Conservation (phyloP, 768 basidiomycete species). For the Cystobasidium tubakii region DNA sequence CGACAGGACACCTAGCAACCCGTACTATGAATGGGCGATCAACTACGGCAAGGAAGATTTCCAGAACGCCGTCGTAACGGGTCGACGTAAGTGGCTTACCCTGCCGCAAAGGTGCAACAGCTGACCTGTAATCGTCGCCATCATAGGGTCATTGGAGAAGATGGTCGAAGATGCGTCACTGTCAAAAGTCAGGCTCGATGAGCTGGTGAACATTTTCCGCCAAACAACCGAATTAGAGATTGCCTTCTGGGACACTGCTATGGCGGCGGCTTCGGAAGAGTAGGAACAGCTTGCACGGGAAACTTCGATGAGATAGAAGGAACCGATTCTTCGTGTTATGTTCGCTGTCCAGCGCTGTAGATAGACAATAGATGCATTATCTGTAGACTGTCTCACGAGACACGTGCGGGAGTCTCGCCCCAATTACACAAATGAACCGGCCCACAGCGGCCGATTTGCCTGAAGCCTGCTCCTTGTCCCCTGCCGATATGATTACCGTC, state of each 20-base stretch:
- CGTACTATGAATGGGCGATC: slow-evolving; percentile 57
- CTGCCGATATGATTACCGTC: no score
- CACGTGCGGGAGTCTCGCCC: no score
- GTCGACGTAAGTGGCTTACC: neutral
- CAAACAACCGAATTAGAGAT: slow-evolving; percentile 71
- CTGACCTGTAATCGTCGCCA: slow-evolving; percentile 57
- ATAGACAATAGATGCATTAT: no score
- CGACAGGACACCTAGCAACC: slow-evolving; percentile 62
- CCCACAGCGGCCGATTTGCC: no score
- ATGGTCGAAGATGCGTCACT: slow-evolving; percentile 62
- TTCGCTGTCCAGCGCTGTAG: no score
- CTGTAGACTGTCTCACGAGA: no score
- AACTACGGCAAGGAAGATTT: slow-evolving; percentile 56
- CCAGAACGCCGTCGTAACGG: neutral
- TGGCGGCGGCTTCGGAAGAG: slow-evolving; percentile 45
- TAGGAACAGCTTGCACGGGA: neutral
- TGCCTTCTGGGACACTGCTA: slow-evolving; percentile 77
- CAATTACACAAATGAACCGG: no score
- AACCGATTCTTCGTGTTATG: no score
- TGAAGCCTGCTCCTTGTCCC: no score
- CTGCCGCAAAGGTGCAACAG: neutral
- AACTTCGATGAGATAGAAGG: neutral
- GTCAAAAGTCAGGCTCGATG: slow-evolving; percentile 57
- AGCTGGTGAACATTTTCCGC: slow-evolving; percentile 69
- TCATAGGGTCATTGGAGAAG: no score